Evolutionary conservation across 2,329 filamentous ascomycete genomes (phyloP), one percentile per base, ranked within the genome.

Genomic region (Didymella segeticola): DNA sequence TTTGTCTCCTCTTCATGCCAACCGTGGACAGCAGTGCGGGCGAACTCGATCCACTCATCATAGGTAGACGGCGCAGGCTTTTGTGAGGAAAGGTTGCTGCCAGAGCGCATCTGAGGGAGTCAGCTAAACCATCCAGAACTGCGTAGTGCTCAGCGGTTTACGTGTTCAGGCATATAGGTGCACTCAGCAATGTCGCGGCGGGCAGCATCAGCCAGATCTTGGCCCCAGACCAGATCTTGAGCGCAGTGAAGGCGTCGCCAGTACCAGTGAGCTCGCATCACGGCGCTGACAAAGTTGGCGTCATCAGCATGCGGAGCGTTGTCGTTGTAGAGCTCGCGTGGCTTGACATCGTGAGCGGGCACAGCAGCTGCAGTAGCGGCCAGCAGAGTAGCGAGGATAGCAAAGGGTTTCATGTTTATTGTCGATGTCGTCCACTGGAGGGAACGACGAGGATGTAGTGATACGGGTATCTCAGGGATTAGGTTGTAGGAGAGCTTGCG

Each of bases 181-280:
- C 71, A 74, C 27, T 51, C 45, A 19, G 58, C 60, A 42, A 71
- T 60, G 41, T 69, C 66, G 4, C 56, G 47, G 19, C 62, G 57
- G 20, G 70, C 71, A 2, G 56, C 54, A 9, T 69, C 46, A 23
- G 70, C 70, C 25, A 71, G 60, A 26, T 58, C 51, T 8, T 53
- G 31, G 52, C 73, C 68, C 71, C 71, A 74, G 20, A 58, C 43
- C 9, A 74, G 66, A 27, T 71, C 69, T 47, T 72, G 71, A 7
- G 71, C 70, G 52, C 71, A 73, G 59, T 74, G 71, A 26, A 72
- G 60, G 34, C 53, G 57, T 36, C 70, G 71, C 70, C 70, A 73
- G 53, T 68, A 72, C 69, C 69, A 72, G 60, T 74, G 71, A 17
- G 70, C 70, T 11, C 70, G 61, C 64, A 74, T 67, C 33, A 73